Percentiles rank a stretch among this genome's conserved stretches.
Conservation (phyloP, 345 rosid species). For the Populus nigra region DNA sequence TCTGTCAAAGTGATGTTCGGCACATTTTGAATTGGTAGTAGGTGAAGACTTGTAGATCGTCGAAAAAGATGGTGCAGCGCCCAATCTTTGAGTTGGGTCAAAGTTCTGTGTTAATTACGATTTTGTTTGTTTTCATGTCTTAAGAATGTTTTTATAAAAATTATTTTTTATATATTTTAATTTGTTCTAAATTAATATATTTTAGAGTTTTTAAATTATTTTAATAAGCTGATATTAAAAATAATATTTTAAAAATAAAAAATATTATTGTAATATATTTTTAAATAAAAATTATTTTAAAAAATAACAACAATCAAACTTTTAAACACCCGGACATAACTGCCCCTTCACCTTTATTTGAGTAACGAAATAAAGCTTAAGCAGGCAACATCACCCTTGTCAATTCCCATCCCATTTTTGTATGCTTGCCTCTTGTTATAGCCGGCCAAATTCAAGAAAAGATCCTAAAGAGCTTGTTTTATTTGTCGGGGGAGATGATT, state of each 20-base stretch:
- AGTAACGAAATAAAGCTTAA: background rate
- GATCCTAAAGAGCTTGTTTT: background rate
- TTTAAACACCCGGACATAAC: background rate
- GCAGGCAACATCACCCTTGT: background rate
- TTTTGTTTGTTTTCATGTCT: no score
- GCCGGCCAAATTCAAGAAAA: background rate
- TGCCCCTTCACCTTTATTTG: background rate
- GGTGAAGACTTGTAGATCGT: background rate
- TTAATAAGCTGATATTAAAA: accelerated
- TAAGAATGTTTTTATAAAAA: no score
- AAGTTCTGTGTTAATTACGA: background rate
- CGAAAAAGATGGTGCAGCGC: background rate
- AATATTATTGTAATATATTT: no score
- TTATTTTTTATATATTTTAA: no score
- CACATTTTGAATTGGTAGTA: background rate
- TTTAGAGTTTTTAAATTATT: no score
- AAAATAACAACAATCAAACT: no score
- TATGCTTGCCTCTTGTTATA: background rate
- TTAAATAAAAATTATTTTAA: no score
- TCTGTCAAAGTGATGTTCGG: background rate
- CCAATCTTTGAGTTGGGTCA: background rate
- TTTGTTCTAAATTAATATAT: no score
- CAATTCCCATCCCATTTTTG: background rate
- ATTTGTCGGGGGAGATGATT: no score
- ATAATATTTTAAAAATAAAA: no score